Base-by-base conservation (phyloP, 352 stramenopile genomes). In the Blastocystis hominis region DNA sequence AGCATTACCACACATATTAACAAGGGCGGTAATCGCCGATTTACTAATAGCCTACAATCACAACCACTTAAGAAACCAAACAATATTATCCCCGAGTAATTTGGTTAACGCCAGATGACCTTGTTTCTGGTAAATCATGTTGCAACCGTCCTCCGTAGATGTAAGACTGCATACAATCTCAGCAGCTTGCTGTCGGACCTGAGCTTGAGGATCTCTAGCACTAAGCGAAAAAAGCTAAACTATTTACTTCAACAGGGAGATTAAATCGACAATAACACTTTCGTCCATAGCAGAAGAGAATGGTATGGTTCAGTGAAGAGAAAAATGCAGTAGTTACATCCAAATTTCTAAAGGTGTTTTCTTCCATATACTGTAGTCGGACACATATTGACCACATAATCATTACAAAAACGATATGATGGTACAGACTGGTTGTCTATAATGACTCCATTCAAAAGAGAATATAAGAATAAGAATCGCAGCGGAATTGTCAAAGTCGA, bases 1-100 rank as follows among this genome's bases (percentile, higher is more conserved):
- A 13, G 68, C 62, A 24, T 78, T 46, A 6, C 62, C 68, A 55
- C 68, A 78, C 68, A 78, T 78, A 30, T 78, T 78, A 38, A 78
- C 62, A n/a, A 78, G n/a, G 30, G 68, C 68, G 3, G 68, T 78
- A 34, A 78, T 78, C 0, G 53, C 68, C 36, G 36, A 78, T 61
- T 78, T 78, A 46, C 68, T 78, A 9, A 46, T 78, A 17, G 68
- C 42, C 68, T 78, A 61, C 17, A 0, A 38, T 78, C 42, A 42
- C 13, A 10, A 3, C 13, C 34, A 7, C 50, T 2, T 10, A 62
- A 34, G 1, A 62, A 17, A 20, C 59, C 30, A 3, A 56, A 62
- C 68, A 38, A 78, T 78, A 20, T 4, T 59, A 36, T 78, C 68
- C 13, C 68, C 68, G 53, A 78, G 68, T 38, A 78, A 55, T 36